Evolutionary conservation across 768 basidiomycete genomes (phyloP), one percentile per base, ranked within the genome.

Genomic region (Suillus brevipes): DNA sequence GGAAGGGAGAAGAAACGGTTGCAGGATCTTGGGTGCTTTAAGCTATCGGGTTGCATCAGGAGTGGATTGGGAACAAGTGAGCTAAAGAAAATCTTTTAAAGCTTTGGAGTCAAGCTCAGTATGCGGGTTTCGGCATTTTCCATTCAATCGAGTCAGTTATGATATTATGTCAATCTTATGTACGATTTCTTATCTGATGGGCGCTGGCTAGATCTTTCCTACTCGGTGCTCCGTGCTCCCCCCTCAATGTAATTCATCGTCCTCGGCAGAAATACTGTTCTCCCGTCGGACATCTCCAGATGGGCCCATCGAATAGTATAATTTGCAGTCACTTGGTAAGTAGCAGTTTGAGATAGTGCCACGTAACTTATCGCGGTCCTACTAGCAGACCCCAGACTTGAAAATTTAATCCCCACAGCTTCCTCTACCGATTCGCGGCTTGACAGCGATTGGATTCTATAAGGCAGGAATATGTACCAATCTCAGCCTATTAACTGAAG

Each of bases 31-130:
- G 55, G 65, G 67, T 69, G 68, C 74, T 69, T 67, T 74, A 80
- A 81, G 83, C 83, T 85, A 85, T 81, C 81, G 83, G 74, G 79
- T 76, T 69, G 77, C 37, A 62, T 62, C 58, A 59, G 58, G 25
- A 42, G 58, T 59, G 58, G 58, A 42, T 59, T 31, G 58, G 40
- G 58, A 31, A 42, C 58, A 42, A 59, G 57, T 58, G 40, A 38
- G 37, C 38, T 40, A 4, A 31, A 42, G 58, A 59, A 42, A 43
- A 59, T 43, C 58, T 59, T 59, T 59, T 59, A 28, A 59, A 25
- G 40, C 25, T 58, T 40, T 58, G 40, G 10, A 42, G 23, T 43
- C 25, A 20, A 40, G 56, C 56, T 57, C 56, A 37, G 56, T 37
- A 57, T 57, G 25, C 57, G 57, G 40, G 28, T 12, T 28, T 42